Evolutionary conservation across 345 rosid genomes (phyloP).

Genomic region (Populus alba): DNA sequence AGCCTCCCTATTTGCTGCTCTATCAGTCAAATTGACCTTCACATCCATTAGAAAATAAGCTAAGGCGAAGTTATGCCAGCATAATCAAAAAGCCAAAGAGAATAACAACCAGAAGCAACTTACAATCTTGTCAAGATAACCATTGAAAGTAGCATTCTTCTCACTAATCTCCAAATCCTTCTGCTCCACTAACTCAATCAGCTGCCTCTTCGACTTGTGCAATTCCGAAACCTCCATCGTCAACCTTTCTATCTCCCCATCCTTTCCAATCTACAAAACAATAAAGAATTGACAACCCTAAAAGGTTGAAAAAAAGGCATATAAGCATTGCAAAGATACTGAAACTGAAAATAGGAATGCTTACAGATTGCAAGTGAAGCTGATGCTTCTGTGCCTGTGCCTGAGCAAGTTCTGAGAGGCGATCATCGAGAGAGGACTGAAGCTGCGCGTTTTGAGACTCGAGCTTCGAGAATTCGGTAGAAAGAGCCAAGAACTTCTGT

Average conservation of each 20-base stretch:
- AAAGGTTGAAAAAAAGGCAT: not conserved
- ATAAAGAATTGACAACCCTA: not conserved
- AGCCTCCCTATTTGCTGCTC: conserved; percentile 62
- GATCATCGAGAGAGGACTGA: conserved; percentile 65
- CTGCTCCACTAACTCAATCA: conserved; percentile 76
- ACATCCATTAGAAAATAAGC: conserved; percentile 6
- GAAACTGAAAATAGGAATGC: not conserved
- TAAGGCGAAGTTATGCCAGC: not conserved
- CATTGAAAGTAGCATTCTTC: conserved; percentile 64
- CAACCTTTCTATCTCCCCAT: conserved; percentile 78
- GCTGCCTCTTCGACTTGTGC: conserved; percentile 82
- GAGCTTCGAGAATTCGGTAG: conserved; percentile 56
- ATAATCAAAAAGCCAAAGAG: not conserved
- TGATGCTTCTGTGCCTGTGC: conserved; percentile 79
- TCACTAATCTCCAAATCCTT: conserved; percentile 77
- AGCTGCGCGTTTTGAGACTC: conserved; percentile 64
- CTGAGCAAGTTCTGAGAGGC: conserved; percentile 61
- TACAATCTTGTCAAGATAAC: conserved; percentile 84
- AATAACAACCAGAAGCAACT: conserved; percentile 14
- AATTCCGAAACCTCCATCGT: conserved; percentile 60
- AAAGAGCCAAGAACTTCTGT: conserved; percentile 81
- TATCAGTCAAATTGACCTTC: conserved; percentile 70
- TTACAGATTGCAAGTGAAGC: conserved; percentile 69
- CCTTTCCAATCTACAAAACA: conserved; percentile 67
- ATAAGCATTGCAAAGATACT: not conserved